Percentiles rank a stretch among this genome's conserved stretches.
Evolutionary conservation across 345 rosid genomes (phyloP).

Genomic region (Rhodomyrtus tomentosa): DNA sequence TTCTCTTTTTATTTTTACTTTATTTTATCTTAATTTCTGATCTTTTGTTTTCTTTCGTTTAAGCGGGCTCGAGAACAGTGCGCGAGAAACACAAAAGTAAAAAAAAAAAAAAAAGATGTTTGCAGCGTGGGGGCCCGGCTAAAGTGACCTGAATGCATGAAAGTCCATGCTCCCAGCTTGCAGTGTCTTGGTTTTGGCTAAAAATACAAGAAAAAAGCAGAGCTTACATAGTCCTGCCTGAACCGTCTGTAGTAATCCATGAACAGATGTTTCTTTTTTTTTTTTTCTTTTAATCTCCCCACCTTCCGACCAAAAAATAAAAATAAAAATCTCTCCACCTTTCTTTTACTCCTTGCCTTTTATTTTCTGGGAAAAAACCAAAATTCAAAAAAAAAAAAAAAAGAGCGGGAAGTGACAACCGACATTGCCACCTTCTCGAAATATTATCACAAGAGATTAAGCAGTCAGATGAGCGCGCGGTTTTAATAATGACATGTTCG

Average conservation of each 20-base stretch:
- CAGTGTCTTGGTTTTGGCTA: neutral
- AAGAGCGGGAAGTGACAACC: neutral
- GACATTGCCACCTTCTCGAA: neutral
- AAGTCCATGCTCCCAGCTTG: neutral
- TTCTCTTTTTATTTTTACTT: accelerated
- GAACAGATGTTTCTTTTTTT: neutral
- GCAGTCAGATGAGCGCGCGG: no score
- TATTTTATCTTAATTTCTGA: neutral
- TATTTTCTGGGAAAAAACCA: neutral
- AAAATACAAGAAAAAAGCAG: neutral
- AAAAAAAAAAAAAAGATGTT: neutral
- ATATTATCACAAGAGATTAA: neutral
- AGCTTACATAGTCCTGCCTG: neutral
- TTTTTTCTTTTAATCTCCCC: no score
- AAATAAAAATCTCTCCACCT: no score
- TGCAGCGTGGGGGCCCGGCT: neutral
- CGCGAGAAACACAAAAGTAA: neutral
- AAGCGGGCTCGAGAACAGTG: neutral
- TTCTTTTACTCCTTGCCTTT: neutral
- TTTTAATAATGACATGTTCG: no score
- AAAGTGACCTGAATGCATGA: neutral
- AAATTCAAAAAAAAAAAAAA: no score
- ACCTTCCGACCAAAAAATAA: no score
- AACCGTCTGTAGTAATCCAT: neutral
- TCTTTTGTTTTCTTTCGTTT: neutral